These are phyloP conservation scores for Stachybotrys elegans DNA, from an alignment of 2,329 filamentous ascomycete genomes.

Conservation along the genomic window DNA sequence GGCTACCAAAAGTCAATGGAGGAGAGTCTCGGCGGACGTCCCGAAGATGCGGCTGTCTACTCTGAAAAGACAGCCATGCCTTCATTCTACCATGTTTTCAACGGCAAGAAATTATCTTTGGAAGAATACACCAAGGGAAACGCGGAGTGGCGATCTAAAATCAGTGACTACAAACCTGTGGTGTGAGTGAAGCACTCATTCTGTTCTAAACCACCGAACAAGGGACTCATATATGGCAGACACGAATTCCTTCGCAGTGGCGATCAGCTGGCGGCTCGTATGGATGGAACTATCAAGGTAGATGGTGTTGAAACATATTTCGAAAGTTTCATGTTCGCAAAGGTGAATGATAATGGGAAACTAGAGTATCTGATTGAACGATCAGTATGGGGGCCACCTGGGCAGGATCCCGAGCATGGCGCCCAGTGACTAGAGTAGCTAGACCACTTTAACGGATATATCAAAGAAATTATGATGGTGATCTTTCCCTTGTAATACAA, in stretches of 20 bases:
- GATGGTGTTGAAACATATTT: neutral
- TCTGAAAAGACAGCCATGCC: neutral
- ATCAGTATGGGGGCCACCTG: no score
- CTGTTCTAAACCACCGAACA: no score
- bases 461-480: no score
- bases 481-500: no score
- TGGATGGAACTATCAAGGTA: neutral
- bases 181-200: neutral
- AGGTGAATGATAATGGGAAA: neutral
- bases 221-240: no score
- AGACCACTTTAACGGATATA: no score
- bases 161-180: neutral
- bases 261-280: neutral
- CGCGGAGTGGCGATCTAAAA: neutral
- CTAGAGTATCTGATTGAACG: neutral
- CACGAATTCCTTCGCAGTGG: neutral
- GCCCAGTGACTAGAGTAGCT: no score
- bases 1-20: neutral
- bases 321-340: constrained; percentile 1
- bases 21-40: neutral
- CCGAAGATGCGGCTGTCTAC: neutral
- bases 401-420: no score
- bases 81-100: constrained; percentile 1
- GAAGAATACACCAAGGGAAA: neutral
- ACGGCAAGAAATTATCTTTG: neutral